A percentile compares a stretch with the other conserved stretches of the same genome.
Evolutionary conservation across 257 asterid genomes (phyloP).

Genomic region (Anisodus tanguticus): DNA sequence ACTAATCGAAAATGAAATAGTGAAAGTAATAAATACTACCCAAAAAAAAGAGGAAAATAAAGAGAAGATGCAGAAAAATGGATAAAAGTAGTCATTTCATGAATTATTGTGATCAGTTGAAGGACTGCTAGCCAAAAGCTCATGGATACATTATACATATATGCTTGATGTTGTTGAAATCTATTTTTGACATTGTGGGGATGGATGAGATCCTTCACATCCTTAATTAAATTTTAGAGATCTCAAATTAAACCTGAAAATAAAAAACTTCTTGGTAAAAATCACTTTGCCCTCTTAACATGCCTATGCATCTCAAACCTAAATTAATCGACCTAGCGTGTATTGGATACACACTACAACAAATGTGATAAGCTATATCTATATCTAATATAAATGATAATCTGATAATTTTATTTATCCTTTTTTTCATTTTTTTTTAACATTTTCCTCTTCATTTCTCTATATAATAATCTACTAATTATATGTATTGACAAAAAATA

Average conservation of each 20-base stretch:
- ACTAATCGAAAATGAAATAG: too few species aligned
- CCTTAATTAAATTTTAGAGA: too few species aligned
- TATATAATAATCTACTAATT: too few species aligned
- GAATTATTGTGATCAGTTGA: neutral
- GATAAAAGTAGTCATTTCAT: neutral
- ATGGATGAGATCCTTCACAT: neutral
- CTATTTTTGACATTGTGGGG: neutral
- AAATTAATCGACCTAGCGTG: neutral
- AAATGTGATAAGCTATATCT: too few species aligned
- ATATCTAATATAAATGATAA: too few species aligned
- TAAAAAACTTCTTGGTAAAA: neutral
- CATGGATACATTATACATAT: neutral
- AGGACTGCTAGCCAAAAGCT: neutral
- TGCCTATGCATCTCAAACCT: neutral
- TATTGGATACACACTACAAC: too few species aligned
- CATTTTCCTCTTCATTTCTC: too few species aligned
- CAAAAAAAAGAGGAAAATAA: neutral
- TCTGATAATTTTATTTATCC: too few species aligned
- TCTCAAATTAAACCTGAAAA: neutral
- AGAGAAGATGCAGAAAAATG: neutral
- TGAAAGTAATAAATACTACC: neutral
- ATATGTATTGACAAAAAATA: too few species aligned
- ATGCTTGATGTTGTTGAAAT: neutral
- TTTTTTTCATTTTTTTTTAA: too few species aligned
- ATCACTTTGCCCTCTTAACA: neutral